Conservation (phyloP, 2,329 filamentous ascomycete species). For the Fusarium sp. region DNA sequence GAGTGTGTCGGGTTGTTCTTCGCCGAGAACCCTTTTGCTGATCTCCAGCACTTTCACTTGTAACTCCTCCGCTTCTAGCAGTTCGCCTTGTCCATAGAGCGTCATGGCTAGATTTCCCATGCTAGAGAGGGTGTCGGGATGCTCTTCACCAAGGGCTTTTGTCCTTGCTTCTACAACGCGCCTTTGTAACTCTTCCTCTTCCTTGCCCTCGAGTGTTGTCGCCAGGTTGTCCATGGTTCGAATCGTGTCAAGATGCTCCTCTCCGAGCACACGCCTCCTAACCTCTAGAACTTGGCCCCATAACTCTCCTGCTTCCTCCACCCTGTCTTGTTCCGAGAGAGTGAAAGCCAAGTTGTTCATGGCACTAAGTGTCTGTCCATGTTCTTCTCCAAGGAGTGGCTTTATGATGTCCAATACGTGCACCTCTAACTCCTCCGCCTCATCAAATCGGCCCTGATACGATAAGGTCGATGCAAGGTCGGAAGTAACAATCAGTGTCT, state of each 20-base stretch:
- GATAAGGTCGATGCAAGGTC: slow-evolving; percentile 12
- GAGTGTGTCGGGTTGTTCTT: slow-evolving; percentile 28
- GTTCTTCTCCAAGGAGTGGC: neutral
- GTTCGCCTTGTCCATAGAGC: neutral
- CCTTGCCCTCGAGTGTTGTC: neutral
- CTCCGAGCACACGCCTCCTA: neutral
- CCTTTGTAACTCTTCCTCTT: slow-evolving; percentile 24
- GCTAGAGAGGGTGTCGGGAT: neutral
- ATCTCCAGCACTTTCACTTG: neutral
- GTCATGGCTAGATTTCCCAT: neutral
- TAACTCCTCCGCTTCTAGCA: slow-evolving; percentile 11
- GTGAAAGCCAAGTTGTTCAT: neutral
- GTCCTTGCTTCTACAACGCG: slow-evolving; percentile 29
- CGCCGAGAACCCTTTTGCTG: slow-evolving; percentile 7
- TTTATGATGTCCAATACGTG: neutral
- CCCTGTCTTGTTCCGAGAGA: slow-evolving; percentile 1
- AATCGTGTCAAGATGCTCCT: neutral
- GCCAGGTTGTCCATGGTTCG: slow-evolving; percentile 2
- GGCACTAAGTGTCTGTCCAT: neutral
- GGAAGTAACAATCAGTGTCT: neutral
- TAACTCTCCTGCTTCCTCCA: slow-evolving; percentile 31
- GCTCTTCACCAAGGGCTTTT: slow-evolving; percentile 6
- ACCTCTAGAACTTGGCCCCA: neutral
- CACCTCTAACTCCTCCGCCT: slow-evolving; percentile 30
- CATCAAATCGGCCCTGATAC: slow-evolving; percentile 1